Evolutionary conservation across 768 basidiomycete genomes (phyloP), one percentile per base, ranked within the genome.

Genomic region (Serpula lacrymans): DNA sequence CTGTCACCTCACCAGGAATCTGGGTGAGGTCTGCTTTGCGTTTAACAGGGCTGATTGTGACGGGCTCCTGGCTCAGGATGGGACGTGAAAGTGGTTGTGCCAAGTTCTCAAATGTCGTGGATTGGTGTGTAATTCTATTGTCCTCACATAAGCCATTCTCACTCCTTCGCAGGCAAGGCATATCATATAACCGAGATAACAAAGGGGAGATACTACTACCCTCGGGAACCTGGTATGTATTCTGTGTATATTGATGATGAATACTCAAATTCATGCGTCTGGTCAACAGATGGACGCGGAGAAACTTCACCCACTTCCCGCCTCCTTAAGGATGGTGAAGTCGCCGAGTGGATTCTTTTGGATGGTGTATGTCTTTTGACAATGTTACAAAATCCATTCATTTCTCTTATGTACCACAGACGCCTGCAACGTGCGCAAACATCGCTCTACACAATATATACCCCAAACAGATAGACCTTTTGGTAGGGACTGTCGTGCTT

Each of bases 401-500:
- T 32, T 35, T 37, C 38, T 46, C 16, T 37, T 41, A 34, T 42
- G 26, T 32, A 28, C 31, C 42, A 3, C 46, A 88, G 87, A 92
- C 90, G 8, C 89, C 94, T 4, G 91, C 93, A 3, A 88, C 94
- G 10, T 96, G 94, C 57, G 73, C 88, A 2, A 96, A 95, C 53
- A 82, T 97, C 44, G 91, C 80, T 2, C 66, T 97, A 29, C 88
- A 95, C 61, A 97, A 97, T 52, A 53, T 97, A 7, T 94, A 83
- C 58, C 83, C 82, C 2, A 84, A 75, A 25, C 65, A 88, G 55
- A 88, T 97, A 23, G 92, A 98, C 61, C 77, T 98, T n/a, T 80
- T 98, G 42, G 87, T 88, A 51, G 24, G 77, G 67, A 14, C 31
- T 22, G 45, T 54, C 44, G 49, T 50, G 10, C n/a, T n/a, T n/a